phyloP scores from a whole-genome alignment of 768 basidiomycete genomes.

The Postia placenta region DNA sequence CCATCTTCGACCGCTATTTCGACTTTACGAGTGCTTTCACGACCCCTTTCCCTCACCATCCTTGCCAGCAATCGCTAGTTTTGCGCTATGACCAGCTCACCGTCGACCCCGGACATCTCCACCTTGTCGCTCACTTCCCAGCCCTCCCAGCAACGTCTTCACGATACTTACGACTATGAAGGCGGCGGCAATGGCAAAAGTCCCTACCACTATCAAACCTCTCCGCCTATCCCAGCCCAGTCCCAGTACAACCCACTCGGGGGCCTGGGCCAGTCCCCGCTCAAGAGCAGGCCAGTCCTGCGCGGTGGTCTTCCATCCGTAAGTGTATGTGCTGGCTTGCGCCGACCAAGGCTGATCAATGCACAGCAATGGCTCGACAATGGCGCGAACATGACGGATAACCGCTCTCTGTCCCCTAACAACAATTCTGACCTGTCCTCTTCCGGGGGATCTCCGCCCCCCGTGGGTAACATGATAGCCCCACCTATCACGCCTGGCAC shows the following conservation, averaged over 20 bases:
- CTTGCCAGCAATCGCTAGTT: conserved; percentile 8
- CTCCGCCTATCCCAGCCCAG: conserved; percentile 53
- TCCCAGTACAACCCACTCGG: conserved; percentile 43
- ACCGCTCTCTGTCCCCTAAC: conserved; percentile 77
- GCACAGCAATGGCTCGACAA: conserved; percentile 85
- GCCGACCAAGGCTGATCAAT: conserved; percentile 3
- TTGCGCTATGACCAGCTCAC: conserved; percentile 78
- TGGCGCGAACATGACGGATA: conserved; percentile 43
- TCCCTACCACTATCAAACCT: conserved; percentile 68
- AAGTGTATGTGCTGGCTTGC: conserved; percentile 24
- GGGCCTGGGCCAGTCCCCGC: conserved; percentile 59
- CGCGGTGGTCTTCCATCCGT: conserved; percentile 74
- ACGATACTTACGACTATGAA: conserved; percentile 85
- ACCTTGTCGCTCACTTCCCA: conserved; percentile 64
- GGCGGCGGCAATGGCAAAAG: conserved; percentile 45
- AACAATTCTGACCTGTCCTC: conserved; percentile 89
- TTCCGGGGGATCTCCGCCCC: conserved; percentile 71
- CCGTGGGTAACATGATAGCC: conserved; percentile 37
- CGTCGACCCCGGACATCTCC: conserved; percentile 67
- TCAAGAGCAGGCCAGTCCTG: conserved; percentile 63
- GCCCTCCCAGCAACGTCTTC: conserved; percentile 69
- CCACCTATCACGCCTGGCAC: conserved; percentile 43
- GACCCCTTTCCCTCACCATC: conserved; percentile 14
- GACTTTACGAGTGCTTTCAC: conserved; percentile 20
- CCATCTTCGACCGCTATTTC: conserved; percentile 3